Conservation (phyloP, 768 basidiomycete species). For the Naganishia friedmannii region DNA sequence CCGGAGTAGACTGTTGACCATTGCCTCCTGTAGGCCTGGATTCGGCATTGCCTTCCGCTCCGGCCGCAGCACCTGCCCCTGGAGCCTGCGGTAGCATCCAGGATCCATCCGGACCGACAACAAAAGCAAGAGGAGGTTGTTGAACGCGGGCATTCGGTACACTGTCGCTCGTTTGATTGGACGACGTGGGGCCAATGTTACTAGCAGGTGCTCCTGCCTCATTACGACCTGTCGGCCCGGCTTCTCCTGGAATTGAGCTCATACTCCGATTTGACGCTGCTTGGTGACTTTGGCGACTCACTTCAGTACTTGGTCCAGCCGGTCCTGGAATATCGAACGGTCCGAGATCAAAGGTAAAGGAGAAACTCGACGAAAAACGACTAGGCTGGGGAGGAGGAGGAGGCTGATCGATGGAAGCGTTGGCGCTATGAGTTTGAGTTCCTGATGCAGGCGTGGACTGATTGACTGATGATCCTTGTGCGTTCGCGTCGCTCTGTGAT, state of each 20-base stretch:
- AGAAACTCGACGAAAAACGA: not conserved
- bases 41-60: constrained; percentile 1
- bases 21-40: too few relatives aligned
- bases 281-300: not conserved
- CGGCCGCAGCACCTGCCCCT: not conserved
- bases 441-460: not conserved
- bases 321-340: not conserved
- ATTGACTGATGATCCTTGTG: too few relatives aligned
- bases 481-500: not conserved
- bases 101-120: not conserved
- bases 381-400: not conserved
- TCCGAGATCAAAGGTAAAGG: constrained; percentile 16
- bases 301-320: not conserved
- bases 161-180: not conserved
- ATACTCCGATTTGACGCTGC: not conserved
- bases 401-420: not conserved
- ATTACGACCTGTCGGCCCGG: not conserved
- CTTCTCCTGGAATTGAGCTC: not conserved
- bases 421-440: not conserved
- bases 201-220: not conserved
- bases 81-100: not conserved
- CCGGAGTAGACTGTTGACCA: not conserved
- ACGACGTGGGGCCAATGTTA: not conserved
- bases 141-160: not conserved
- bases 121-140: constrained; percentile 4